Percentiles rank a stretch among this genome's conserved stretches.
Conservation (phyloP, 2,329 filamentous ascomycete genomes). For the Hymenoscyphus repandus region DNA sequence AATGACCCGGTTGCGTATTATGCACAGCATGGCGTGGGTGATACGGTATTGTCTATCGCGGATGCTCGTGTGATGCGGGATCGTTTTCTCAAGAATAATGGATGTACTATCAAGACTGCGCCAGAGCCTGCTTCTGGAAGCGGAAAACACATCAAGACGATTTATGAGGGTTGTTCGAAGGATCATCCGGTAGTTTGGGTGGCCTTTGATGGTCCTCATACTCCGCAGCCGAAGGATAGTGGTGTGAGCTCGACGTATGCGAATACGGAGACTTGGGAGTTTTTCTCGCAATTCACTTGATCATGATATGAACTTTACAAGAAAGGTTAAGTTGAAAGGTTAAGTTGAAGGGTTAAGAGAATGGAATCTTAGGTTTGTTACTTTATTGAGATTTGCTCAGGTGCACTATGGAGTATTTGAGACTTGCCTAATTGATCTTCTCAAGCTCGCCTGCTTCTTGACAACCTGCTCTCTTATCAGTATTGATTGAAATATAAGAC, state of each 20-base stretch:
- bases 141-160: not conserved
- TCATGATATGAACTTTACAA: not conserved
- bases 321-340: too few relatives aligned
- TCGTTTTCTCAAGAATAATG: slow-evolving; percentile 35
- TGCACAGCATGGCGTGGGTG: slow-evolving; percentile 34
- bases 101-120: slow-evolving; percentile 17
- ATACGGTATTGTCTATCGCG: slow-evolving; percentile 32
- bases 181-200: not conserved
- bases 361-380: too few relatives aligned
- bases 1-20: slow-evolving; percentile 32
- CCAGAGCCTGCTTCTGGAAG: not conserved
- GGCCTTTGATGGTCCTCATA: not conserved
- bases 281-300: slow-evolving; percentile 1
- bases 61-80: slow-evolving; percentile 33
- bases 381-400: too few relatives aligned
- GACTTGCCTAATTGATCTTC: too few relatives aligned
- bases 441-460: too few relatives aligned
- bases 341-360: too few relatives aligned
- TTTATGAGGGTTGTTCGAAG: not conserved
- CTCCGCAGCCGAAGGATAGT: not conserved
- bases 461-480: too few relatives aligned
- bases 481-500: too few relatives aligned
- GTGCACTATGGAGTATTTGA: too few relatives aligned
- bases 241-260: not conserved
- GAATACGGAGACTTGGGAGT: slow-evolving; percentile 1